phyloP scores from a whole-genome alignment of 495 filamentous ascomycete species.

The Rostrohypoxylon terebratum region DNA sequence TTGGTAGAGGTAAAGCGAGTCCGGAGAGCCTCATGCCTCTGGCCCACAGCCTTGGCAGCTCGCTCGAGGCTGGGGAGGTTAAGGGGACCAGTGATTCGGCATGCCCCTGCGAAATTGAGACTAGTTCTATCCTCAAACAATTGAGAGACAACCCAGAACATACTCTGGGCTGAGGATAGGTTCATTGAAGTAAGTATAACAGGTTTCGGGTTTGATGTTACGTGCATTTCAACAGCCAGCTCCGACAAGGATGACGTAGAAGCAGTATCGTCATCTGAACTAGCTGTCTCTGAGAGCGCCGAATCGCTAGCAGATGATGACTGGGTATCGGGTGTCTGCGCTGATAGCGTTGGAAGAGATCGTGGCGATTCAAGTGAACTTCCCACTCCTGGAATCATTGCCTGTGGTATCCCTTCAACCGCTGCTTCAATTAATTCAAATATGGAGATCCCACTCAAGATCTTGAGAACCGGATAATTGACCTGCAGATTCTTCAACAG shows the following conservation, averaged over 20 bases:
- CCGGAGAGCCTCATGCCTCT: conserved; percentile 56
- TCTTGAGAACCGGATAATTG: conserved; percentile 63
- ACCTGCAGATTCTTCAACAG: conserved; percentile 52
- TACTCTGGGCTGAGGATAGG: neutral
- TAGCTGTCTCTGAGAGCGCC: neutral
- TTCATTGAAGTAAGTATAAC: neutral
- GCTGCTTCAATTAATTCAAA: conserved; percentile 1
- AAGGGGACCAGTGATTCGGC: neutral
- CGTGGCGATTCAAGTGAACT: neutral
- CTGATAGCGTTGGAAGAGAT: conserved; percentile 31
- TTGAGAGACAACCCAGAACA: neutral
- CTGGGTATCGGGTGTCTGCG: neutral
- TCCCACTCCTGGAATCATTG: neutral
- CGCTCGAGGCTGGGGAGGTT: neutral
- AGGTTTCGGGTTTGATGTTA: neutral
- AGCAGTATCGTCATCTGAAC: neutral
- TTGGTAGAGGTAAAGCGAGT: conserved; percentile 54
- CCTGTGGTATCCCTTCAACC: neutral
- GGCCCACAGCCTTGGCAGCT: conserved; percentile 19
- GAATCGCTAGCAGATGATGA: neutral
- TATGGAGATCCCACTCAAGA: conserved; percentile 55
- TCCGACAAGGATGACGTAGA: neutral
- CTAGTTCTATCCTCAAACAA: neutral
- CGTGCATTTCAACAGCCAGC: neutral
- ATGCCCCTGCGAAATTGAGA: neutral